Percentiles rank a stretch among this genome's conserved stretches.
Evolutionary conservation across 1,139 yeast genomes (phyloP).

Genomic region (Hyphopichia wangnamkhiaoensis): DNA sequence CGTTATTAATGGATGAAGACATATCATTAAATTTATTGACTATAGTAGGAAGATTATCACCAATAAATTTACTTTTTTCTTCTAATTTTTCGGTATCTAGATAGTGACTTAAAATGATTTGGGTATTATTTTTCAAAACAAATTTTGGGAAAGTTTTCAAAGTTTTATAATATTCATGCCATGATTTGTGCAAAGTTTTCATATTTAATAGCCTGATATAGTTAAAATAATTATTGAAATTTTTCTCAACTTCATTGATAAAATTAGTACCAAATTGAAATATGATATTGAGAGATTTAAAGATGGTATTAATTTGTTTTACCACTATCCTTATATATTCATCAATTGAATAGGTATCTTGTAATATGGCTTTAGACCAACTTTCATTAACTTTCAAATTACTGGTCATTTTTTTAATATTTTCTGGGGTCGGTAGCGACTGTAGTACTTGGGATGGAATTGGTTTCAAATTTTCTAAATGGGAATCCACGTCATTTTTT

Average conservation of each 20-base stretch:
- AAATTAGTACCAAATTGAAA: slow-evolving; percentile 60
- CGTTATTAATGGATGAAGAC: slow-evolving; percentile 30
- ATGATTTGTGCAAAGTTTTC: slow-evolving; percentile 47
- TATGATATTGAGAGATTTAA: slow-evolving; percentile 56
- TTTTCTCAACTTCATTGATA: slow-evolving; percentile 51
- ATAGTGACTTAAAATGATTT: slow-evolving; percentile 22
- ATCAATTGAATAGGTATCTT: slow-evolving; percentile 19
- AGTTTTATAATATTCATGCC: slow-evolving; percentile 47
- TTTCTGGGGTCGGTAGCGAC: slow-evolving; percentile 7
- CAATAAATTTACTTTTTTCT: slow-evolving; percentile 23
- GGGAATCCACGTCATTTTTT: slow-evolving; percentile 13
- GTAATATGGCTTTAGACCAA: slow-evolving; percentile 29
- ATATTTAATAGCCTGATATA: slow-evolving; percentile 46
- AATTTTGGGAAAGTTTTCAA: slow-evolving; percentile 39
- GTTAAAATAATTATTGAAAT: slow-evolving; percentile 50
- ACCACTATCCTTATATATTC: slow-evolving; percentile 21
- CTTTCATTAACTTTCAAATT: slow-evolving; percentile 24
- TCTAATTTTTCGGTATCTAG: slow-evolving; percentile 28
- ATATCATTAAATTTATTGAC: slow-evolving; percentile 40
- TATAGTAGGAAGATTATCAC: slow-evolving; percentile 29
- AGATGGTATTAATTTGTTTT: slow-evolving; percentile 38
- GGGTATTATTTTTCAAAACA: slow-evolving; percentile 16
- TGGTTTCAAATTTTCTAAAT: slow-evolving; percentile 8
- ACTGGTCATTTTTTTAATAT: slow-evolving; percentile 21
- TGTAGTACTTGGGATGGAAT: slow-evolving; percentile 7